Conservation (phyloP, 2,329 filamentous ascomycete genomes). For the Fonsecaea pugnacius region DNA sequence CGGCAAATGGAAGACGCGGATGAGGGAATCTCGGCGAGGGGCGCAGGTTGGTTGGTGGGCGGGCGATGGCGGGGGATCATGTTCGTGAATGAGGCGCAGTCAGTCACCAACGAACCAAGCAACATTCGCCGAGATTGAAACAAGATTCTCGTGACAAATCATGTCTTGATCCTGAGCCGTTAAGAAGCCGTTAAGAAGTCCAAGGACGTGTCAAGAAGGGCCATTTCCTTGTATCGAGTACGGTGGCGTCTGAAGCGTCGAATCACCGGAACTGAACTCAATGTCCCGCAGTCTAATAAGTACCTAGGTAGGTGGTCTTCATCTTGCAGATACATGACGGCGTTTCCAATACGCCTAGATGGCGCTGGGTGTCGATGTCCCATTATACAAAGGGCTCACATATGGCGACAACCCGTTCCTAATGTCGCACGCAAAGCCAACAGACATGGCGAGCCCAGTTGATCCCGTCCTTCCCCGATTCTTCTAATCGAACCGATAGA, state of each 20-base stretch:
- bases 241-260: not conserved
- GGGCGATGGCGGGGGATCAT: not conserved
- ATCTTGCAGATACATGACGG: not conserved
- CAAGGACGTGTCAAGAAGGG: too few relatives aligned
- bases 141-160: slow-evolving; percentile 5
- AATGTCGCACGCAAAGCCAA: not conserved
- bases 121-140: slow-evolving; percentile 17
- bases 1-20: not conserved
- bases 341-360: not conserved
- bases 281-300: not conserved
- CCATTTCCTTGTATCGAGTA: not conserved
- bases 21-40: slow-evolving; percentile 6
- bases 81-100: slow-evolving; percentile 3
- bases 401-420: not conserved
- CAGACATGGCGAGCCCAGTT: not conserved
- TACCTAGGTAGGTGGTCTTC: not conserved
- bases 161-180: not conserved
- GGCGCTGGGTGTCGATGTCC: not conserved
- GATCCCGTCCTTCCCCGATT: not conserved
- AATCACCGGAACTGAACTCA: not conserved
- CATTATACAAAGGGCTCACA: not conserved
- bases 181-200: not conserved
- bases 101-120: slow-evolving; percentile 8
- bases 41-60: not conserved
- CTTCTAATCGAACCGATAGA: not conserved